Evolutionary conservation across 257 asterid genomes (phyloP).

Genomic region (Anisodus tanguticus): DNA sequence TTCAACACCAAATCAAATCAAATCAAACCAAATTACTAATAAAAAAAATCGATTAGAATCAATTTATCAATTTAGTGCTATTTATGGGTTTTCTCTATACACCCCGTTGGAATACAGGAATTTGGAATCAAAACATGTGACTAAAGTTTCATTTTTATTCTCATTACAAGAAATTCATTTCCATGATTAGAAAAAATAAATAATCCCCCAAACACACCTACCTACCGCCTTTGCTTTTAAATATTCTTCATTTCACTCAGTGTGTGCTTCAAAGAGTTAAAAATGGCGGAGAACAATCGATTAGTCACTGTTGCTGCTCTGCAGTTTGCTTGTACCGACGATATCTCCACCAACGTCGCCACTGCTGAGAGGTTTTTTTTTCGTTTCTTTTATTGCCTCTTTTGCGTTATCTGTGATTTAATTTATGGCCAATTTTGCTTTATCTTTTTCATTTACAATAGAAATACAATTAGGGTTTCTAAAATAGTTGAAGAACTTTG

Average conservation of each 20-base stretch:
- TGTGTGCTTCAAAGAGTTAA: neutral
- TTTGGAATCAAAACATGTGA: neutral
- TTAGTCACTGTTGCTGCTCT: constrained; percentile 74
- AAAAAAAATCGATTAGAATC: too few relatives aligned
- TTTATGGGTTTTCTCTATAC: too few relatives aligned
- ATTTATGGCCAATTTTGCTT: neutral
- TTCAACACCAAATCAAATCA: too few relatives aligned
- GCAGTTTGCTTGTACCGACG: constrained; percentile 91
- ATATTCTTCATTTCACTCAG: too few relatives aligned
- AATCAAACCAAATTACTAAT: too few relatives aligned
- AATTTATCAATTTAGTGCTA: too few relatives aligned
- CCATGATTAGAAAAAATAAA: neutral
- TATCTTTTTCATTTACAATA: neutral
- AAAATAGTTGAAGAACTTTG: too few relatives aligned
- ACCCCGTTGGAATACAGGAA: too few relatives aligned
- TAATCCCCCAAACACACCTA: too few relatives aligned
- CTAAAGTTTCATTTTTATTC: too few relatives aligned
- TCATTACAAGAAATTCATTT: neutral
- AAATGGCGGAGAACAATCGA: constrained; percentile 56
- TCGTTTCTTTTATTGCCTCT: neutral
- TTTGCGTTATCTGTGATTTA: neutral
- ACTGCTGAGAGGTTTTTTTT: constrained; percentile 70
- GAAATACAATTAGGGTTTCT: neutral
- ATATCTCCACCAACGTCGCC: constrained; percentile 72
- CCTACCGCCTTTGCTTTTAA: neutral